Base-by-base conservation (phyloP, 768 basidiomycete genomes). In the Mycena alexandri region DNA sequence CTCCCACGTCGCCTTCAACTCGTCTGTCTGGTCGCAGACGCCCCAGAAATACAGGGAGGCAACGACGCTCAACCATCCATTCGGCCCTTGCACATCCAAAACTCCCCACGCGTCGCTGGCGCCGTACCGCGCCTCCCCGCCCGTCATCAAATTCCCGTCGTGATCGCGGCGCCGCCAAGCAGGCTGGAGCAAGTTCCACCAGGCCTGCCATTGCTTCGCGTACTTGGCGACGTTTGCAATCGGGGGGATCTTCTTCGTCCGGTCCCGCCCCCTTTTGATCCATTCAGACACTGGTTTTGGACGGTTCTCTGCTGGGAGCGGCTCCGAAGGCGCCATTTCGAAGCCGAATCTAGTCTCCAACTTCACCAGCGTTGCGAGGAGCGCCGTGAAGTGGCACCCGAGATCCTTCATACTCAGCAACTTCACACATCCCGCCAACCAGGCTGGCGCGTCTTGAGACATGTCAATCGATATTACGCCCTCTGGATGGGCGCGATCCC, bases 21-120 rank as follows among this genome's bases (percentile, higher is more conserved):
- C 52, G 21, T 3, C 46, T 14, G 38, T 11, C 14, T 54, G 29
- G 34, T 17, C 17, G 14, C 14, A 64, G 19, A 25, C 19, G 3
- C 63, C 63, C 63, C 52, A 64, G 34, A 64, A 56, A 24, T 52
- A 54, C 1, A 66, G 47, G 1, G 41, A n/a, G 7, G 50, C 56
- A 3, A 66, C 36, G 42, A 66, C 19, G 38, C 48, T 59, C 29
- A 66, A 21, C 3, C 22, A 21, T 2, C 64, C 57, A 34, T 60
- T 56, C 0, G 53, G 53, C 5, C 53, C 53, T n/a, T 19, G 46
- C 8, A 36, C 7, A 21, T 55, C 34, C 3, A 55, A n/a, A 5
- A 41, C 16, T 5, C 34, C 53, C 53, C 53, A 55, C 12, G 38
- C 53, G 9, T 16, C 19, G 21, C 22, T n/a, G 19, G n/a, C 52